phyloP scores from a whole-genome alignment of 768 basidiomycete species.

The Boletales sp. region DNA sequence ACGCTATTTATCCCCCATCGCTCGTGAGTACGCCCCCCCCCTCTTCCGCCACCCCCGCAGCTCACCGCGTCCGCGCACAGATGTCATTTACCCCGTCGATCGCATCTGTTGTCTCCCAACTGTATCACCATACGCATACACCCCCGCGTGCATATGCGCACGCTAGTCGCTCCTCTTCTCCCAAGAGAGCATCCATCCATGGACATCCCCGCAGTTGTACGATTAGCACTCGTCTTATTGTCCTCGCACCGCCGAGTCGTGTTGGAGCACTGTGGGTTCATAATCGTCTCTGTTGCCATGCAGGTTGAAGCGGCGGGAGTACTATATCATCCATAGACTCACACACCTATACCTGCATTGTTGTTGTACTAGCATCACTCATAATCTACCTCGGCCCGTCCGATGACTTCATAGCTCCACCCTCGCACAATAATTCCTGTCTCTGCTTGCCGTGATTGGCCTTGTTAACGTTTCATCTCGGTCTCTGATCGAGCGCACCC shows the following conservation, averaged over 20 bases:
- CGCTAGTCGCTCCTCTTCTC: slow-evolving; percentile 19
- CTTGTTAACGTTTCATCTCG: slow-evolving; percentile 16
- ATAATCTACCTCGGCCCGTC: too few species aligned
- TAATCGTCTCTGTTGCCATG: slow-evolving; percentile 16
- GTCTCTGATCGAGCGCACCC: slow-evolving; percentile 17
- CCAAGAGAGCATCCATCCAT: slow-evolving; percentile 2
- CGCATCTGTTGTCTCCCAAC: slow-evolving; percentile 24
- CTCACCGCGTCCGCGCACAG: slow-evolving; percentile 1
- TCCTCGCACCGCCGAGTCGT: neutral
- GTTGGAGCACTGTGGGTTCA: slow-evolving; percentile 9
- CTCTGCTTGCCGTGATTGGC: neutral
- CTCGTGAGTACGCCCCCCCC: slow-evolving; percentile 14
- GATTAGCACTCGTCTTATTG: slow-evolving; percentile 14
- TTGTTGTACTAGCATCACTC: slow-evolving; percentile 7
- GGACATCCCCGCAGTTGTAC: slow-evolving; percentile 27
- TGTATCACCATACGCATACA: slow-evolving; percentile 35
- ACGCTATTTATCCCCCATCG: slow-evolving; percentile 26
- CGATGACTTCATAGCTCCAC: slow-evolving; percentile 25
- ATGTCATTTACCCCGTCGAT: slow-evolving; percentile 30
- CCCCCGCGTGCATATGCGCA: slow-evolving; percentile 34
- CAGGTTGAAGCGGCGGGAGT: slow-evolving; percentile 21
- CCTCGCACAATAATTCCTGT: neutral
- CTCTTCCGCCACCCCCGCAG: slow-evolving; percentile 10
- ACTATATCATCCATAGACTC: slow-evolving; percentile 21
- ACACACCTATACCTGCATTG: slow-evolving; percentile 25